Evolutionary conservation across 2,329 filamentous ascomycete species (phyloP), one percentile per base, ranked within the genome.

Genomic region (Diaporthe eres): DNA sequence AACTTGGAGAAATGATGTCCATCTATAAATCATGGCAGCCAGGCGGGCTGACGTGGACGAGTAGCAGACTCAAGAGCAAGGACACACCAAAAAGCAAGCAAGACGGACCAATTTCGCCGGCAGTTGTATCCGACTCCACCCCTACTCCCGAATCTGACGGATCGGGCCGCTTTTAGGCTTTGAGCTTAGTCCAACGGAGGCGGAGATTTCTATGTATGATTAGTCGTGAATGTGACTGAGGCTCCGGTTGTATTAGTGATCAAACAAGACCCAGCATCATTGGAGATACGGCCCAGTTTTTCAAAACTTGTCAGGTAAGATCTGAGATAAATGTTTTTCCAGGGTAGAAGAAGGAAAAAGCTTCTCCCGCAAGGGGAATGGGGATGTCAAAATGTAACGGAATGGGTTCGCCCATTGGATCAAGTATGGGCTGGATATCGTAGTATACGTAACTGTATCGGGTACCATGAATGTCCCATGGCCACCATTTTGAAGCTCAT

Each of bases 231-330:
- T 15, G 3, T 28, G 1, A 34, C 44, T 31, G 44, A 67, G 28
- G 44, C 28, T 13, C 12, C 63, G 63, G 44, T n/a, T 6, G 44
- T 51, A 67, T 67, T 67, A 67, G 63, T 67, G 63, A 67, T 67
- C 63, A 67, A n/a, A 37, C 8, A 47, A 37, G 10, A 49, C 42
- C 12, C 44, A 22, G 28, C 12, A 51, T 15, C 8, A 7, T 10
- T 8, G 8, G 13, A 67, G 28, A 19, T 28, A 13, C n/a, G 2
- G 15, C 39, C 25, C 25, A 28, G 13, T 1, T 4, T 4, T 42
- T 37, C 9, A 22, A 12, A 22, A 0, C 51, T 31, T 37, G 28
- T 13, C 3, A 31, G 13, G 17, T 44, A 13, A 37, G 12, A 28
- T 25, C 19, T 3, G 17, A n/a, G 4, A 4, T 2, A 22, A 19